Base-by-base conservation (phyloP, 1,284 basidiomycete genomes). In the Caloboletus inedulis region DNA sequence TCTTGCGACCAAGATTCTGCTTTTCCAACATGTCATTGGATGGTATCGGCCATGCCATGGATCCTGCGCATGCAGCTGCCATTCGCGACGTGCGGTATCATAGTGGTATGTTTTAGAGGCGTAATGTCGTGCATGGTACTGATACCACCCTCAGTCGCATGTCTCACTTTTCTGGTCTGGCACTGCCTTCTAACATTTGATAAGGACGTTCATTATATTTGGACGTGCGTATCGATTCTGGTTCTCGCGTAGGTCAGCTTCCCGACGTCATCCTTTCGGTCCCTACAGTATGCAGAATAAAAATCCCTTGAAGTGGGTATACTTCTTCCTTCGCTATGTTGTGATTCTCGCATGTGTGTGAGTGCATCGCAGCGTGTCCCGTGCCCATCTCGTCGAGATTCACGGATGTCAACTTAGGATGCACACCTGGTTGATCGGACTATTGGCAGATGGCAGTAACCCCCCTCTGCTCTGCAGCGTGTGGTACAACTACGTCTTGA, bases 291-390 rank as follows among this genome's bases (percentile, higher is more conserved):
- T 64, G 64, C 51, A 13, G 25, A 55, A 55, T 6, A 51, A 9
- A 18, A 63, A 34, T 10, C 51, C 25, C 4, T 52, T 54, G 23
- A 66, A 66, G 37, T 66, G 64, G 62, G 6, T 36, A 0, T 63
- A 63, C 18, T 42, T 66, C 14, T 59, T 55, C 40, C 51, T 67
- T 52, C 62, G 53, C 12, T 65, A 63, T 47, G 42, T 13, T 36
- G 46, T 49, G 1, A 51, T 63, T 39, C 18, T 51, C 1, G 53
- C 43, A 21, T 58, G 64, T 34, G 8, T 51, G 62, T 63, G 27
- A 59, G 64, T 54, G 44, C 2, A 16, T 33, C 23, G 3, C 21
- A 18, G 25, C 2, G 4, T 12, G 6, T 39, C 14, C 1, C 10
- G 33, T 13, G 4, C 4, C 27, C 7, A 12, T 16, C 37, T 33